Evolutionary conservation across 108 stramenopile genomes (phyloP).

Genomic region (Epipyxis sp.): DNA sequence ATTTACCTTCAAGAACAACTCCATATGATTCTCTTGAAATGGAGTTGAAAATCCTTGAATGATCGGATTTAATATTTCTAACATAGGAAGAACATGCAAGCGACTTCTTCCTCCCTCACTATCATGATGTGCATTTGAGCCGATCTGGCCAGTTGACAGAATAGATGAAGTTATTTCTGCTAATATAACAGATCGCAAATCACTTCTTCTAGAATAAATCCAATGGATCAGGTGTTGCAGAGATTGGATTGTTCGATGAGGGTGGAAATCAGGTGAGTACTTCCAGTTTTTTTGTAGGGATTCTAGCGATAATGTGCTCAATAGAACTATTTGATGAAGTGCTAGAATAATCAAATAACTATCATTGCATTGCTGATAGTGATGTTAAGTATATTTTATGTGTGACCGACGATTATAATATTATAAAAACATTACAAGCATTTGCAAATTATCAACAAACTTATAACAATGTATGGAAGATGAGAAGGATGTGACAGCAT

Average conservation of each 20-base stretch:
- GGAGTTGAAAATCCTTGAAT: background rate
- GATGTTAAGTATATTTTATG: too few species aligned
- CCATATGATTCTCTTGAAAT: background rate
- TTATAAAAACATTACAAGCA: background rate
- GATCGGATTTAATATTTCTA: background rate
- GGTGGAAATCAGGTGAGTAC: background rate
- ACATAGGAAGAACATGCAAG: background rate
- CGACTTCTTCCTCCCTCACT: background rate
- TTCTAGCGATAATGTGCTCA: too few species aligned
- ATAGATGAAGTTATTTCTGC: background rate
- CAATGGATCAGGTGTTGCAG: background rate
- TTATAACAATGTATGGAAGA: too few species aligned
- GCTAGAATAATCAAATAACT: too few species aligned
- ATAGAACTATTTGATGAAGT: too few species aligned
- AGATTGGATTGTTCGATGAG: background rate
- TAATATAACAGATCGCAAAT: background rate
- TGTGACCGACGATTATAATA: background rate
- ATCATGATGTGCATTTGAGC: background rate
- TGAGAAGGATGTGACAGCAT: background rate
- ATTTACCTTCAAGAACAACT: background rate
- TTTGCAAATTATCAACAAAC: background rate
- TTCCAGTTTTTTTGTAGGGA: background rate
- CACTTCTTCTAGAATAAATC: background rate
- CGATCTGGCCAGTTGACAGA: background rate
- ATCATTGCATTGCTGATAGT: too few species aligned